Evolutionary conservation across 495 filamentous ascomycete species (phyloP).

Genomic region (Stereocaulon alpinum): DNA sequence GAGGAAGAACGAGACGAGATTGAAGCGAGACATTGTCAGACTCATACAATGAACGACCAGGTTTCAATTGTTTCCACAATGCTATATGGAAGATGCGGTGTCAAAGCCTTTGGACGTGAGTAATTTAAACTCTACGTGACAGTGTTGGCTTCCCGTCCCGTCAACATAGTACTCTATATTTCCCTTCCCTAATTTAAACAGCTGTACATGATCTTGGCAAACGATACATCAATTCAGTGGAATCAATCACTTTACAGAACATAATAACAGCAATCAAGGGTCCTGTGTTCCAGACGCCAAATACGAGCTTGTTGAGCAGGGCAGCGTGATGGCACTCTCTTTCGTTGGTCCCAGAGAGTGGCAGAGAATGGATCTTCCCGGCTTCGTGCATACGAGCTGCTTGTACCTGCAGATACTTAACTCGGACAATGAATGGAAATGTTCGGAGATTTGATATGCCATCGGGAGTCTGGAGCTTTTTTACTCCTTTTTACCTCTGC

Average conservation of each 20-base stretch:
- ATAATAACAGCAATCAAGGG: not conserved
- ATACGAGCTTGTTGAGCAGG: not conserved
- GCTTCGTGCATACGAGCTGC: not conserved
- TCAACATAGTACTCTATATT: not conserved
- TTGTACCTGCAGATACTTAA: constrained; percentile 6
- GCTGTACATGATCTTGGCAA: not conserved
- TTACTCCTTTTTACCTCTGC: no score
- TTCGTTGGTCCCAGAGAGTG: not conserved
- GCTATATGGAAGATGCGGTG: not conserved
- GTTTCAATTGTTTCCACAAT: not conserved
- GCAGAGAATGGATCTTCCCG: not conserved
- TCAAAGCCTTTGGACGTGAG: not conserved
- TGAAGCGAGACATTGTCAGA: not conserved
- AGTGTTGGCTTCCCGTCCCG: not conserved
- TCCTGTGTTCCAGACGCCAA: no score
- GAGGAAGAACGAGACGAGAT: constrained; percentile 3
- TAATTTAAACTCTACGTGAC: not conserved
- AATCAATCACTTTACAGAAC: no score
- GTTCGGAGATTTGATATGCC: no score
- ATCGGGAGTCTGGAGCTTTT: no score
- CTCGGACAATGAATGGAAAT: no score
- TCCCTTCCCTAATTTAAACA: not conserved
- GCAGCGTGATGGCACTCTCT: not conserved
- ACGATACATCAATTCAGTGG: not conserved
- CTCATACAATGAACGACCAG: not conserved